These are phyloP conservation scores for Verbena officinalis DNA, from an alignment of 257 asterid species.

Conservation along the genomic window DNA sequence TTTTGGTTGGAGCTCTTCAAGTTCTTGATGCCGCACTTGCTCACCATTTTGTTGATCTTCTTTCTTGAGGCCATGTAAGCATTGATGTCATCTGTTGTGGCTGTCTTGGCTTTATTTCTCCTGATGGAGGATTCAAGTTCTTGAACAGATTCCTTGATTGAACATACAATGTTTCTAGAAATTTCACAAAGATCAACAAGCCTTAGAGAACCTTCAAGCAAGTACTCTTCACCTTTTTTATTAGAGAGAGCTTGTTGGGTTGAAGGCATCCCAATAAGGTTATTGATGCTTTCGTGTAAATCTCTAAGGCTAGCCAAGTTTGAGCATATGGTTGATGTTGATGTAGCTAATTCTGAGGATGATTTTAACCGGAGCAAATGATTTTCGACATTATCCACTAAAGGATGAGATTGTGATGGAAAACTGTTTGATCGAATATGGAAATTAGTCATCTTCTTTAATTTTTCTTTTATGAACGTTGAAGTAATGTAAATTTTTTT, in stretches of 20 bases:
- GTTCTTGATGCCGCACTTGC: conserved; percentile 31
- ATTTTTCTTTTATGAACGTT: background rate
- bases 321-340: conserved; percentile 31
- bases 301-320: conserved; percentile 37
- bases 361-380: conserved; percentile 34
- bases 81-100: too few relatives aligned
- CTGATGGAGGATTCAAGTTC: too few relatives aligned
- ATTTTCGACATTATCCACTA: too few relatives aligned
- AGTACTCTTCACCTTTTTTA: too few relatives aligned
- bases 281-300: conserved; percentile 35
- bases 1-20: conserved; percentile 23
- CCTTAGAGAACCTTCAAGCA: too few relatives aligned
- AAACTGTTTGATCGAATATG: too few relatives aligned
- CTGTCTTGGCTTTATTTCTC: too few relatives aligned
- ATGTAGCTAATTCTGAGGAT: conserved; percentile 20
- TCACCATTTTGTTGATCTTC: conserved; percentile 26
- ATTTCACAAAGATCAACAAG: too few relatives aligned
- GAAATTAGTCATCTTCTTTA: conserved; percentile 28
- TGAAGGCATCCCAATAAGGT: conserved; percentile 37
- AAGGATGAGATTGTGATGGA: too few relatives aligned
- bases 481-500: background rate
- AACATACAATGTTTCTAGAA: too few relatives aligned
- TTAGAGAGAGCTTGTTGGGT: too few relatives aligned
- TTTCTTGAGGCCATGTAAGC: conserved; percentile 34
- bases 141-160: too few relatives aligned